A percentile compares a stretch with the other conserved stretches of the same genome.
Evolutionary conservation across 306 rosid genomes (phyloP).

Genomic region (Medicago lupulina): DNA sequence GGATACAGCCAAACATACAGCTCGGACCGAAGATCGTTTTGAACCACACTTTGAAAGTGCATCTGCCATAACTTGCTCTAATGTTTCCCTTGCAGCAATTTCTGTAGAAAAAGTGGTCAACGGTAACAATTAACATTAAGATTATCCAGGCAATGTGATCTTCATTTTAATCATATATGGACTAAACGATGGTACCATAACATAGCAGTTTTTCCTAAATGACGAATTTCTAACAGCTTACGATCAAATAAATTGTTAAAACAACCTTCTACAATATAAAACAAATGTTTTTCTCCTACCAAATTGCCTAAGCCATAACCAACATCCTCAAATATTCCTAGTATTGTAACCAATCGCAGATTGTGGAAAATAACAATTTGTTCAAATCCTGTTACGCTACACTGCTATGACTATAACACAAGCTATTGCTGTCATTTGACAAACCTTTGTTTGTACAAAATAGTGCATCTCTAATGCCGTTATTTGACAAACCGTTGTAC

Average conservation of each 20-base stretch:
- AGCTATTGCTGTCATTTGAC: neutral
- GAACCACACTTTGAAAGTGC: conserved; percentile 78
- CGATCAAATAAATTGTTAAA: conserved; percentile 9
- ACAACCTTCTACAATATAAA: conserved; percentile 11
- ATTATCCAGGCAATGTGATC: conserved; percentile 15
- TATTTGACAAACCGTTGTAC: neutral
- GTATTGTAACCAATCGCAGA: neutral
- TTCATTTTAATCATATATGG: conserved; percentile 33
- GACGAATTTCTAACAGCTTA: conserved; percentile 20
- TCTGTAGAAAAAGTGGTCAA: conserved; percentile 58
- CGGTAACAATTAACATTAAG: conserved; percentile 32
- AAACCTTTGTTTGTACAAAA: neutral
- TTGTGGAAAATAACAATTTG: neutral
- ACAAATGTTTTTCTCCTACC: neutral
- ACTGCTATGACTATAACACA: neutral
- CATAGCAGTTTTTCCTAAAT: conserved; percentile 24
- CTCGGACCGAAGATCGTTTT: conserved; percentile 81
- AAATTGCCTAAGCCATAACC: conserved; percentile 32
- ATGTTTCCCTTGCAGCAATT: conserved; percentile 84
- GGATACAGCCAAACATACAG: conserved; percentile 91
- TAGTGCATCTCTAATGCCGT: neutral
- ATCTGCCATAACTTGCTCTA: conserved; percentile 91
- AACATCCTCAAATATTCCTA: conserved; percentile 8
- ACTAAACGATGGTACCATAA: neutral
- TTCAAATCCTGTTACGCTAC: neutral